Base-by-base conservation (phyloP, 2,329 filamentous ascomycete species). In the Canariomyces notabilis region DNA sequence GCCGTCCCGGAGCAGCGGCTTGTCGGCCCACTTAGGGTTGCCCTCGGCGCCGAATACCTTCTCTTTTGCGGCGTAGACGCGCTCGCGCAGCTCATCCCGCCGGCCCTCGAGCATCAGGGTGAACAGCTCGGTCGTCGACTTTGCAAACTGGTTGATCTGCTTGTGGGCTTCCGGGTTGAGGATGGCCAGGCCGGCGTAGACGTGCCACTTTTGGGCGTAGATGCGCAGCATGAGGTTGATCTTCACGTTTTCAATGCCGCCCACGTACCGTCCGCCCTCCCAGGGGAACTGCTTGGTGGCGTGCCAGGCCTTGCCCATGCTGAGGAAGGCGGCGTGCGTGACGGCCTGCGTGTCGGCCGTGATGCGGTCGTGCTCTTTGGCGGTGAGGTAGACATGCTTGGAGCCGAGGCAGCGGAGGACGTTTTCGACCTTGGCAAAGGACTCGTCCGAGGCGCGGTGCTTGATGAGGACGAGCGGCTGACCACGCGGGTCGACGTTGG, bases 121-220 rank as follows among this genome's bases (percentile, higher is more conserved):
- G 75, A 89, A 98, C 16, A 98, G 75, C 59, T 94, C 89, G 0
- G 93, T 97, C 16, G 95, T 91, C 35, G 85, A 90, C 59, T 85
- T 76, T 8, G 93, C 91, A 65, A 97, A 98, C 72, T 97, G 90
- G 46, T 85, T 80, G 60, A 98, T 97, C 69, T 98, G 93, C 65
- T 85, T 78, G 65, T 86, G 87, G 3, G 93, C 93, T 48, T 89
- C 85, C 0, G 93, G 93, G 65, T 98, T 98, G 48, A 98, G 78
- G 61, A 98, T 98, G 9, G 94, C 93, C 7, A 98, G 83, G 0
- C 93, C 93, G 16, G 93, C 93, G 66, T 98, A 98, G 48, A 98
- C 93, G 71, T 98, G 94, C 94, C 94, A 98, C 68, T 97, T 98
- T 67, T 96, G 95, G 50, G 85, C 84, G 72, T 97, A 98, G 70